A percentile compares a stretch with the other conserved stretches of the same genome.
phyloP scores from a whole-genome alignment of 164 flowering plant genomes.

The Umbellularia californica region DNA sequence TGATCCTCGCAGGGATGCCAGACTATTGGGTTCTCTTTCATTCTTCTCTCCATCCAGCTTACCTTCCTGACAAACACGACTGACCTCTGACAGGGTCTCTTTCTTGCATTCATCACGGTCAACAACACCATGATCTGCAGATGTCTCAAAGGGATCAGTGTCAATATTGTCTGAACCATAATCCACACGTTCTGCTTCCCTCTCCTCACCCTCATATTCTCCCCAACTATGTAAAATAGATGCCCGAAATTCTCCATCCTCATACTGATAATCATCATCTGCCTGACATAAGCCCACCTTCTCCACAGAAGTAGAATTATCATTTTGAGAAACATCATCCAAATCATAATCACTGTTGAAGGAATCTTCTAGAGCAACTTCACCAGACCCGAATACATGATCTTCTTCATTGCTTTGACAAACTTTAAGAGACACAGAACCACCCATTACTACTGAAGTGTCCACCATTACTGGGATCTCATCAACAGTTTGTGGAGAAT shows the following conservation, averaged over 20 bases:
- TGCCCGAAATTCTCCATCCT: constrained; percentile 77
- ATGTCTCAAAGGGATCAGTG: constrained; percentile 19
- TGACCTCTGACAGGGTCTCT: constrained; percentile 13
- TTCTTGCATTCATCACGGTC: constrained; percentile 22
- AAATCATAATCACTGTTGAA: constrained; percentile 23
- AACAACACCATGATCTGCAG: constrained; percentile 21
- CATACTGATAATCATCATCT: constrained; percentile 66
- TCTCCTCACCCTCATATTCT: constrained; percentile 38
- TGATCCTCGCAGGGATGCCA: constrained; percentile 5
- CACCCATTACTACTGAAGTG: not conserved
- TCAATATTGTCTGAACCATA: constrained; percentile 51
- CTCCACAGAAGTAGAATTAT: constrained; percentile 11
- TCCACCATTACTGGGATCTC: not conserved
- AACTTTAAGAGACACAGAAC: constrained; percentile 11
- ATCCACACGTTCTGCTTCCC: constrained; percentile 53
- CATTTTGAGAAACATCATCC: constrained; percentile 29
- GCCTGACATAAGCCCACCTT: constrained; percentile 25
- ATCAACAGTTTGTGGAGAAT: constrained; percentile 5
- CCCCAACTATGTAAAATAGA: constrained; percentile 38
- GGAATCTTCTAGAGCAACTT: constrained; percentile 11
- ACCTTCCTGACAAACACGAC: constrained; percentile 12
- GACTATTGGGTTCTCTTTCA: constrained; percentile 3
- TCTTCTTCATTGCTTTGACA: constrained; percentile 15
- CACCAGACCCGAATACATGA: constrained; percentile 13
- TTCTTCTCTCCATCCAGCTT: constrained; percentile 11